Evolutionary conservation across 331 rosid species (phyloP).

Genomic region (Ulmus americana): DNA sequence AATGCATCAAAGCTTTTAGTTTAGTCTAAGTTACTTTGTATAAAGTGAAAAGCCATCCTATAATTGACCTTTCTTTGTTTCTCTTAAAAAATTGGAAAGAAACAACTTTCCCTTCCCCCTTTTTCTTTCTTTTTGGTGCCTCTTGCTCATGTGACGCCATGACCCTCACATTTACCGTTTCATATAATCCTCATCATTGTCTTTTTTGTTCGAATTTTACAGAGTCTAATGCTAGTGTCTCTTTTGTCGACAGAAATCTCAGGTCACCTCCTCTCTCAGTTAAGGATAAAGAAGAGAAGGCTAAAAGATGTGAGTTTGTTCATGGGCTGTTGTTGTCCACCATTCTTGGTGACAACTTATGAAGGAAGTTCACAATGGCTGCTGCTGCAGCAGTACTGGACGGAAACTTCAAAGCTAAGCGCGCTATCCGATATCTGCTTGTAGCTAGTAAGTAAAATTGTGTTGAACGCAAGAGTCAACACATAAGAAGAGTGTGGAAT

Average conservation of each 20-base stretch:
- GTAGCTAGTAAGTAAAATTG: slow-evolving; percentile 41
- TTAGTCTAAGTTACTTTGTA: no score
- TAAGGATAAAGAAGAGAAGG: slow-evolving; percentile 82
- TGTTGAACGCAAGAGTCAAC: slow-evolving; percentile 21
- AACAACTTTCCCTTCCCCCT: no score
- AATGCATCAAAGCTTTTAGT: neutral
- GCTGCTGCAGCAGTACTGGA: slow-evolving; percentile 31
- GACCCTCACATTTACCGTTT: no score
- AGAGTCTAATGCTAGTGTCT: neutral
- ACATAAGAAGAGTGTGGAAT: slow-evolving; percentile 43
- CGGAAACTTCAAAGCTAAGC: slow-evolving; percentile 29
- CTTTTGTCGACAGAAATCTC: slow-evolving; percentile 38
- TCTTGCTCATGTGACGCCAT: no score
- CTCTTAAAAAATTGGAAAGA: no score
- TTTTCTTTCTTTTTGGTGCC: no score
- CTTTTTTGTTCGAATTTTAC: neutral
- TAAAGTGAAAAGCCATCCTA: no score
- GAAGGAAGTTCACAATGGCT: slow-evolving; percentile 31
- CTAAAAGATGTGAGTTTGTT: slow-evolving; percentile 60
- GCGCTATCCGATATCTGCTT: slow-evolving; percentile 35
- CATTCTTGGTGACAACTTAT: slow-evolving; percentile 58
- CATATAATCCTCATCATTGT: no score
- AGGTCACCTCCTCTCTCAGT: slow-evolving; percentile 59
- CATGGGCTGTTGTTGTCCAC: slow-evolving; percentile 80
- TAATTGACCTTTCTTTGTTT: no score